Conservation (phyloP, 306 rosid species). For the Glycine latifolia region DNA sequence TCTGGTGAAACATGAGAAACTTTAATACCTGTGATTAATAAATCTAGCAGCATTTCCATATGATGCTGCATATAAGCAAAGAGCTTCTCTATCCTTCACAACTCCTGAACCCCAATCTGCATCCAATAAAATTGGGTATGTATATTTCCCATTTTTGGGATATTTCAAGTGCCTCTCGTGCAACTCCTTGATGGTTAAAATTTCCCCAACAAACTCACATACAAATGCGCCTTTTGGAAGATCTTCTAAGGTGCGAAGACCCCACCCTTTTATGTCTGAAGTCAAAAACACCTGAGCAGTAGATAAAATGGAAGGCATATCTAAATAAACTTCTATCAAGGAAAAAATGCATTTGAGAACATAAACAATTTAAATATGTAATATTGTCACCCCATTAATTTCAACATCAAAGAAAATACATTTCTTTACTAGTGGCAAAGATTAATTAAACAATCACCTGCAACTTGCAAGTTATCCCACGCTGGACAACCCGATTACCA, state of each 20-base stretch:
- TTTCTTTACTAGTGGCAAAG: constrained; percentile 14
- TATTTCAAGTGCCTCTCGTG: constrained; percentile 63
- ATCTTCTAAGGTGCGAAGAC: constrained; percentile 86
- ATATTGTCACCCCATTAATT: constrained; percentile 30
- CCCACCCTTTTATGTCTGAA: constrained; percentile 93
- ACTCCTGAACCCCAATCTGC: constrained; percentile 74
- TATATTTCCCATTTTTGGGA: constrained; percentile 58
- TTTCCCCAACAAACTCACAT: constrained; percentile 90
- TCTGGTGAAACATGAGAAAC: constrained; percentile 28
- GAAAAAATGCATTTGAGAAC: constrained; percentile 18
- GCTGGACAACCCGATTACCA: constrained; percentile 94
- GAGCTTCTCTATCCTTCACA: constrained; percentile 71
- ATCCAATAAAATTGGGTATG: constrained; percentile 67
- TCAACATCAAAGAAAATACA: constrained; percentile 34
- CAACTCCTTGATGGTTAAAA: constrained; percentile 72
- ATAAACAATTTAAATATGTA: neutral
- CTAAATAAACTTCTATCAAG: neutral
- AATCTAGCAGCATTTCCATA: constrained; percentile 91
- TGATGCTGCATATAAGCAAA: constrained; percentile 85
- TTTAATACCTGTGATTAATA: constrained; percentile 87
- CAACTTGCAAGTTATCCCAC: constrained; percentile 82
- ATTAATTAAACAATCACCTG: constrained; percentile 64
- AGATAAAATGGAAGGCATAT: constrained; percentile 26
- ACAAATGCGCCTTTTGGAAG: constrained; percentile 92
- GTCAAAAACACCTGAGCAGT: constrained; percentile 77